These are phyloP conservation scores for Solioccasus polychromus DNA, from an alignment of 768 basidiomycete species.

Conservation along the genomic window DNA sequence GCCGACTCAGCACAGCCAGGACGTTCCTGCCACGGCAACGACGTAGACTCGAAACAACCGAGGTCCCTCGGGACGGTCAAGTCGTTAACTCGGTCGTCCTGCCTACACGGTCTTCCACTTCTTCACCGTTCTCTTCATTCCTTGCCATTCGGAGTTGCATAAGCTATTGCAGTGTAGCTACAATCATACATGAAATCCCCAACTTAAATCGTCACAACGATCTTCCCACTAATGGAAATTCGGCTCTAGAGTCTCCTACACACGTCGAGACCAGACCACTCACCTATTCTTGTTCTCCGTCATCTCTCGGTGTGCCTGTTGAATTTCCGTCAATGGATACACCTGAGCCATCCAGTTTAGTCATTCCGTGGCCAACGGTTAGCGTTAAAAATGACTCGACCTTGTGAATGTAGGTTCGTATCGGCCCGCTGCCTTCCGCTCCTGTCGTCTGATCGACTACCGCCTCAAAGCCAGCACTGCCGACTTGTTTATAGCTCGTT, in stretches of 20 bases:
- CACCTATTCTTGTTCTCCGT: slow-evolving; percentile 62
- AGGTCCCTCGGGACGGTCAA: slow-evolving; percentile 10
- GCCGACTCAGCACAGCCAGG: background rate
- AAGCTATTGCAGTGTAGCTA: too few relatives aligned
- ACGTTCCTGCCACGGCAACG: background rate
- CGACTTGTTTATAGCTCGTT: background rate
- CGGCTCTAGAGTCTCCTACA: background rate
- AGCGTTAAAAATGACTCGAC: slow-evolving; percentile 35
- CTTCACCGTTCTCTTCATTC: background rate
- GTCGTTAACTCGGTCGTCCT: slow-evolving; percentile 6
- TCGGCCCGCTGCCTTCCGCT: slow-evolving; percentile 50
- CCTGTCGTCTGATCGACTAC: slow-evolving; percentile 60
- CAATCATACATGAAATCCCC: too few relatives aligned
- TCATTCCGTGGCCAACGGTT: slow-evolving; percentile 12
- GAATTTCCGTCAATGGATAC: slow-evolving; percentile 77
- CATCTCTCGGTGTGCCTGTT: slow-evolving; percentile 82
- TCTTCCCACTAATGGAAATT: slow-evolving; percentile 29
- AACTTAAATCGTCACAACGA: slow-evolving; percentile 28
- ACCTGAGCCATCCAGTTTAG: slow-evolving; percentile 42
- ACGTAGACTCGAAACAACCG: too few relatives aligned
- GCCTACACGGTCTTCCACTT: slow-evolving; percentile 2
- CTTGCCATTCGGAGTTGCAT: slow-evolving; percentile 4
- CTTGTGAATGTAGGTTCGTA: slow-evolving; percentile 79
- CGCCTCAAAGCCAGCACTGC: slow-evolving; percentile 48
- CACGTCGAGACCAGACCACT: slow-evolving; percentile 14